Evolutionary conservation across 495 filamentous ascomycete species (phyloP), one percentile per base, ranked within the genome.

Genomic region (Talaromyces ruber): DNA sequence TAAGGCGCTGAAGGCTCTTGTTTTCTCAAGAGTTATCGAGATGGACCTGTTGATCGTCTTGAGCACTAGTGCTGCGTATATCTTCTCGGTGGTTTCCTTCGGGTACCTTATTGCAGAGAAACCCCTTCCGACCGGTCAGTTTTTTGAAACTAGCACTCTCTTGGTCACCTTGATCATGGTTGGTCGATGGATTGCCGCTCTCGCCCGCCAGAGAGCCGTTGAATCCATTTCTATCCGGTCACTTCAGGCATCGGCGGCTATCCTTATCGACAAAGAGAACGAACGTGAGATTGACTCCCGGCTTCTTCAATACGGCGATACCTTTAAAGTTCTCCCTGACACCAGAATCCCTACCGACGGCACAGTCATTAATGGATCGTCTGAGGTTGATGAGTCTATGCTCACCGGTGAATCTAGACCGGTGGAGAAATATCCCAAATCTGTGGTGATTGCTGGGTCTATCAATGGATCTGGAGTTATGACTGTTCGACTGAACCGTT

Each of bases 121-220:
- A 9, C 79, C 84, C 0, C 71, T 90, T 0, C 76, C 78, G 6
- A 85, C 80, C 0, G 84, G 78, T 7, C 71, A 82, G 24, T 91
- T 92, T 72, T 92, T 93, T 61, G 87, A 93, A 69, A 93, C 90
- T 0, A 91, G 89, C 75, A 89, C 88, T 37, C 70, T 93, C 43
- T 77, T 94, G 12, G 83, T 91, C 26, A 92, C 88, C 0, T 68
- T 93, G 22, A 90, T 93, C 62, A 86, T 92, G 78, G 71, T 89
- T 11, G 90, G 90, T n/a, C 84, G 88, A 4, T 84, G 75, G 53
- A 76, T 88, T 21, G 81, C 76, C 30, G 85, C 84, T 14, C 76
- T 82, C 32, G 86, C 90, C 26, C 82, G 87, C 12, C 79, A 84
- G 54, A 85, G 74, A 72, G 88, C 87, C 16, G 81, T 88, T 1